phyloP scores from a whole-genome alignment of 1,284 basidiomycete species.

The Puccinia triticina region DNA sequence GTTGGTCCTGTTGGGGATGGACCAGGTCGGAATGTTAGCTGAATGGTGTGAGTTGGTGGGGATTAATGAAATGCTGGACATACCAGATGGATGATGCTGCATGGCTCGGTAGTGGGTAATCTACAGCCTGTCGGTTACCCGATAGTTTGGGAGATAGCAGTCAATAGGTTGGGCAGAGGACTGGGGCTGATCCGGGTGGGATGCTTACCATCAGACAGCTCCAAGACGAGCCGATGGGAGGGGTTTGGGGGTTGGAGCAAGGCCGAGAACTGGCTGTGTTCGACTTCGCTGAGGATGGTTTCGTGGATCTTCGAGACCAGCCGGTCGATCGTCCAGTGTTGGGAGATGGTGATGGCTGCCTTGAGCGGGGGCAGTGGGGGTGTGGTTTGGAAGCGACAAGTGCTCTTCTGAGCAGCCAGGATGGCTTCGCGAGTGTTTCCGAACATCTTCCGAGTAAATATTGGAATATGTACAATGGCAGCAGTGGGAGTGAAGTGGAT shows the following conservation, averaged over 20 bases:
- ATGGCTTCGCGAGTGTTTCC: background rate
- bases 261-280: background rate
- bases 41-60: background rate
- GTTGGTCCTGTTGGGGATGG: constrained; percentile 12
- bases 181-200: too few species aligned
- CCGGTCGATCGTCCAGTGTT: background rate
- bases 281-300: constrained; percentile 14
- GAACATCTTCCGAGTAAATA: too few species aligned
- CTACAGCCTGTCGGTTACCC: background rate
- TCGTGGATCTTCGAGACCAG: constrained; percentile 7
- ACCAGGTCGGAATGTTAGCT: background rate
- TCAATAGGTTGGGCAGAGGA: too few species aligned
- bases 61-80: background rate
- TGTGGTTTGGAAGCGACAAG: constrained; percentile 23
- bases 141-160: too few species aligned
- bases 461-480: too few species aligned
- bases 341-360: constrained; percentile 5
- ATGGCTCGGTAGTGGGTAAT: constrained; percentile 13
- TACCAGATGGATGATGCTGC: constrained; percentile 12
- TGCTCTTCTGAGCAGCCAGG: background rate
- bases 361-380: constrained; percentile 18
- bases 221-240: constrained; percentile 26
- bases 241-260: background rate
- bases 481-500: too few species aligned
- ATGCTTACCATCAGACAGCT: constrained; percentile 24